Base-by-base conservation (phyloP, 805 yeast genomes). In the Vanderwaltozyma yarrowii region DNA sequence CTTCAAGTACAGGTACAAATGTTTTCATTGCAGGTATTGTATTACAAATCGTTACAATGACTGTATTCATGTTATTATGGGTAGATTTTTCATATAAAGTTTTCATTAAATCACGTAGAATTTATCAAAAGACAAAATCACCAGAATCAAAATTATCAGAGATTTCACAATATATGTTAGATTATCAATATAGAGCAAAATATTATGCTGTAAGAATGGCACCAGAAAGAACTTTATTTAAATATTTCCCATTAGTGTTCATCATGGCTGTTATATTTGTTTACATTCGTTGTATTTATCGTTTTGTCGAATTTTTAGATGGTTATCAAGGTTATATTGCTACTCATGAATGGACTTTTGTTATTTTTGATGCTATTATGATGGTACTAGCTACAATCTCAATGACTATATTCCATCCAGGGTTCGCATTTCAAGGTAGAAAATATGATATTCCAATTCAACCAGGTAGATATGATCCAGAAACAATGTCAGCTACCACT, bases 1-100 rank as follows among this genome's bases (percentile, higher is more conserved):
- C 51, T n/a, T 29, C 50, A 1, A 35, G 37, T 2, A 31, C 39
- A 3, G 63, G 63, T 36, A 51, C 45, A 9, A 45, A 52, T 32
- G 45, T 80, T 35, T 81, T 86, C 79, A 71, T 84, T 33, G 88
- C 72, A 2, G 95, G 95, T 7, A 66, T 87, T 35, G 80, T 78
- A 0, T 68, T 80, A 50, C 95, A 87, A 61, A 88, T 84, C 5
- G 58, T 71, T 5, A 70, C 84, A 4, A 80, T 87, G 80, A 49
- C 70, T 2, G 38, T 76, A 2, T 87, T 83, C 56, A 56, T 78
- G 24, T 19, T 60, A 5, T 58, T 81, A 11, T 70, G 73, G 63
- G 51, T 58, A 27, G 62, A 65, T 36, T 74, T 81, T 56, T 47
- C 70, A 16, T 62, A 52, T 49, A 58, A 63, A 26, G 60, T 71